Percentiles rank a stretch among this genome's conserved stretches.
Conservation (phyloP, 2,329 filamentous ascomycete genomes). For the Fusarium albosuccineum region DNA sequence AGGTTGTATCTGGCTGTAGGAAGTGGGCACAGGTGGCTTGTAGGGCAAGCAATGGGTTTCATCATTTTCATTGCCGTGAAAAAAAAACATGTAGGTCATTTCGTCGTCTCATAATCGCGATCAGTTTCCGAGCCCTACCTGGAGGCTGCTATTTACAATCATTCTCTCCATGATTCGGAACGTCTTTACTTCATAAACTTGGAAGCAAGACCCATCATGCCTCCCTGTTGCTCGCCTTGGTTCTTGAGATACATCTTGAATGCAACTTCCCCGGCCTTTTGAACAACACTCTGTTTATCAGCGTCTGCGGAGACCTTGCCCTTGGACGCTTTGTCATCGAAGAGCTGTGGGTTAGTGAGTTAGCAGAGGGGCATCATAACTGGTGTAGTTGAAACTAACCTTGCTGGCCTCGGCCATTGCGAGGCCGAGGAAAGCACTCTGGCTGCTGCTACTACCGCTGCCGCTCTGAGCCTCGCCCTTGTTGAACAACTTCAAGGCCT, state of each 20-base stretch:
- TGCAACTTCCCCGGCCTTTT: slow-evolving; percentile 86
- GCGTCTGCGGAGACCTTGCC: slow-evolving; percentile 68
- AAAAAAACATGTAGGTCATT: not conserved
- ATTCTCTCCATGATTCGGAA: not conserved
- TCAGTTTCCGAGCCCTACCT: not conserved
- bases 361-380: too few relatives aligned
- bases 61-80: slow-evolving; percentile 4
- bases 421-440: slow-evolving; percentile 85
- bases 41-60: not conserved
- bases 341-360: slow-evolving; percentile 59
- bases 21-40: not conserved
- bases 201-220: slow-evolving; percentile 61
- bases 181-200: slow-evolving; percentile 57
- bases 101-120: slow-evolving; percentile 7
- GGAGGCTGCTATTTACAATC: not conserved
- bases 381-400: slow-evolving; percentile 55
- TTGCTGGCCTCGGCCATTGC: slow-evolving; percentile 91
- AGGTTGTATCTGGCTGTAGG: not conserved
- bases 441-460: slow-evolving; percentile 66
- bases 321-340: slow-evolving; percentile 68
- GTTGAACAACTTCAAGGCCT: slow-evolving; percentile 84
- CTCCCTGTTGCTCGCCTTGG: slow-evolving; percentile 63
- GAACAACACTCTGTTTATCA: slow-evolving; percentile 84
- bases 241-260: slow-evolving; percentile 93
- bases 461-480: slow-evolving; percentile 61